Evolutionary conservation across 176 grass and related monocot genomes (phyloP), one percentile per base, ranked within the genome.

Genomic region (Ensete glaucum): DNA sequence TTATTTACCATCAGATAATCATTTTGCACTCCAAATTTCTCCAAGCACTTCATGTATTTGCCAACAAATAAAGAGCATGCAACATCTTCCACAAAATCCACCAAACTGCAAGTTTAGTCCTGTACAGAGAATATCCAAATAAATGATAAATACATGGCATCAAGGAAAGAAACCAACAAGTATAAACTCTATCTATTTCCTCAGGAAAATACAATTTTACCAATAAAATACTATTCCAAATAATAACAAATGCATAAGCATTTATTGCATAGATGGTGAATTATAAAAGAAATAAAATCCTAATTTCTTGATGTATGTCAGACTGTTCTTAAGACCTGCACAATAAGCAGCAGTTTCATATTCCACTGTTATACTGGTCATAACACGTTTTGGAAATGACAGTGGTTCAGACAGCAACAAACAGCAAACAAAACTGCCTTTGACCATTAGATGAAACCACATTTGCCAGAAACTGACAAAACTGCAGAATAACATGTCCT

Each of bases 1-100:
- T 88, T 83, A 72, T 81, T 84, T 78, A 81, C 83, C 90, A 92
- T 92, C n/a, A 54, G 22, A 55, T 20, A 2, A 48, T 11, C 29
- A 48, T 70, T 16, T 19, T 20, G 23, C 21, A 57, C 27, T 57
- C 8, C 27, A 27, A 74, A 25, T 27, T 15, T 56, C 23, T 56
- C 13, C 72, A 74, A 74, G 3, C 23, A 34, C 8, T 20, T 58
- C 53, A 74, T 34, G 11, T 17, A 43, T 15, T 17, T 56, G 17
- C n/a, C 52, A 29, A 57, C 19, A 74, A 74, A 29, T 8, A 74
- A 15, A 15, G 2, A n/a, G 23, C 34, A 73, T 27, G 23, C 11
- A 53, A 55, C 50, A 73, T 73, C 22, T 23, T 54, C 71, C n/a
- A 22, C 15, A 70, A 15, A 73, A 73, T 53, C 52, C 51, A 56